These are phyloP conservation scores for Scutellaria galericulata DNA, from an alignment of 257 asterid species.

Conservation along the genomic window DNA sequence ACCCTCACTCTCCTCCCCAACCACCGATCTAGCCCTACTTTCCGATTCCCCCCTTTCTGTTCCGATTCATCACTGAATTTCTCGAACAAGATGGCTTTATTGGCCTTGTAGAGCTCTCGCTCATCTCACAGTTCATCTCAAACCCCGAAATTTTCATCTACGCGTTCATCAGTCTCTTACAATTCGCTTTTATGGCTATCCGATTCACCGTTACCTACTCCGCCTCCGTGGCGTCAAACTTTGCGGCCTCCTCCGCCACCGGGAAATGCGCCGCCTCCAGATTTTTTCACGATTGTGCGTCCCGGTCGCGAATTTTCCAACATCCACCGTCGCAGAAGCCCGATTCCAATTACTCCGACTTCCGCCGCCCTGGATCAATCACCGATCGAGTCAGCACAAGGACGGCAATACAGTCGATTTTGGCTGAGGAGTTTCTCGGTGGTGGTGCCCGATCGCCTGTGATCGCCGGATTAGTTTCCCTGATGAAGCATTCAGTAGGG, in stretches of 20 bases:
- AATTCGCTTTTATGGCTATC: constrained; percentile 68
- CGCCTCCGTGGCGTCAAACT: constrained; percentile 65
- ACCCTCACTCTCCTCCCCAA: neutral
- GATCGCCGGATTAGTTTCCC: constrained; percentile 57
- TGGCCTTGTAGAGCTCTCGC: constrained; percentile 42
- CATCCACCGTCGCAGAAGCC: constrained; percentile 44
- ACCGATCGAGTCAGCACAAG: constrained; percentile 25
- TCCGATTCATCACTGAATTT: constrained; percentile 38
- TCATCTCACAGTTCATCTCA: constrained; percentile 32
- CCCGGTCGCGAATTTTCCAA: constrained; percentile 47
- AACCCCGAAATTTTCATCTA: constrained; percentile 50
- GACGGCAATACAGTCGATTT: constrained; percentile 38
- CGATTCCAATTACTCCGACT: constrained; percentile 48
- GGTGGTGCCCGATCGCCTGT: constrained; percentile 51
- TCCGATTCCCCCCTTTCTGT: constrained; percentile 45
- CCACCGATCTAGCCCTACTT: constrained; percentile 33
- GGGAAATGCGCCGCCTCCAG: constrained; percentile 56
- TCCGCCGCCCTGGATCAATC: constrained; percentile 39
- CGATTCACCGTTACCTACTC: constrained; percentile 69
- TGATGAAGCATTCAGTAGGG: constrained; percentile 57
- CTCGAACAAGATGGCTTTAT: constrained; percentile 39
- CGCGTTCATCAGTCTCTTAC: constrained; percentile 47
- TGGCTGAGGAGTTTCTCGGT: constrained; percentile 52
- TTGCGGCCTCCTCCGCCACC: constrained; percentile 54
- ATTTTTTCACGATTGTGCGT: constrained; percentile 55